Base-by-base conservation (phyloP, 371 early-diverging fungal species). In the Lichtheimia ornata region DNA sequence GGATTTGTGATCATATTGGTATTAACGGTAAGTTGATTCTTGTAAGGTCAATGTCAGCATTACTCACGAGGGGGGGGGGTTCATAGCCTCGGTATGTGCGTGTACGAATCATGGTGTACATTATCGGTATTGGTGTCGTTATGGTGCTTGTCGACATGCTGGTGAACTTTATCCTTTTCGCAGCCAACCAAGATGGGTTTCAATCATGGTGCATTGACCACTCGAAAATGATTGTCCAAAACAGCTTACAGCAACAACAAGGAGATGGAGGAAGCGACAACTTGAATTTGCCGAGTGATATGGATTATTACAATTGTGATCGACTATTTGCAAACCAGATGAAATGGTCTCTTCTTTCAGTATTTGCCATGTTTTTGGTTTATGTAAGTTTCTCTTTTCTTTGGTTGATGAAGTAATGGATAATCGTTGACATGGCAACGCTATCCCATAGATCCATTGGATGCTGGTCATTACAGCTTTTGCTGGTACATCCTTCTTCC, bases 251-350 rank as follows among this genome's bases (percentile, higher is more conserved):
- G 7, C n/a, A 42, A 24, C n/a, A 42, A 24, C 50, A 58, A 41
- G n/a, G 14, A n/a, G 15, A 11, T 12, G 42, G 42, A 35, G 54
- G 35, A 5, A 28, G 50, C 47, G 25, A 25, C 56, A 53, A 40
- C 40, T 9, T 35, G 11, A 18, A 51, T 2, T n/a, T 65, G 11
- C 27, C 20, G 20, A 24, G 55, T 12, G 35, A 54, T 14, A 51
- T 12, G 0, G 76, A 77, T 42, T 71, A 66, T n/a, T 81, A 76
- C 52, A 77, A 81, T 25, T 81, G 81, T 20, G 58, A 72, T 30
- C 69, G 72, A 30, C 20, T 81, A n/a, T 77, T 60, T 42, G 47
- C 72, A 24, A 72, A 74, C 51, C 76, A 81, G 61, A 28, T 74
- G 22, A 81, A 81, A 56, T 81, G 78, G 71, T 63, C 71, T 1